These are phyloP conservation scores for Pisolithus tinctorius DNA, from an alignment of 768 basidiomycete species.

Conservation along the genomic window DNA sequence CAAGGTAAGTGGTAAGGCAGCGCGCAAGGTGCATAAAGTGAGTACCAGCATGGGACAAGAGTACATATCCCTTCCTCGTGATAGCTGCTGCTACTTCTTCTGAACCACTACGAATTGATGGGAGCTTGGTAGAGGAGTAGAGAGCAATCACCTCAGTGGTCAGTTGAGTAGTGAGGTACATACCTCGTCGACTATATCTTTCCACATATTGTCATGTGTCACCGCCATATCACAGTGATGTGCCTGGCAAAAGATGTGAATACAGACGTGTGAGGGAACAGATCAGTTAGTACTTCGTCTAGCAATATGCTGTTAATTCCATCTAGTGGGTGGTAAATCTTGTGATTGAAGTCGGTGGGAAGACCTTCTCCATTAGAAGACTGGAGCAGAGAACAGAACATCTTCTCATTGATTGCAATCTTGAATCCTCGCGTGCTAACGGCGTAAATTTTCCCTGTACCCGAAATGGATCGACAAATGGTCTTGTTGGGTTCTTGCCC, in stretches of 20 bases:
- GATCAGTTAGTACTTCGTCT: not conserved
- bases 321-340: not conserved
- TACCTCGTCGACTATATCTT: not conserved
- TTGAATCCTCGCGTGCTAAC: conserved; percentile 15
- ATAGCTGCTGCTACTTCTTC: too few species aligned
- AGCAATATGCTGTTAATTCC: not conserved
- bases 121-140: too few species aligned
- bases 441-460: conserved; percentile 7
- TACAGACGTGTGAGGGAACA: not conserved
- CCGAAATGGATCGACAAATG: not conserved
- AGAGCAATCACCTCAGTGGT: too few species aligned
- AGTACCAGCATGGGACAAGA: too few species aligned
- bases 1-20: too few species aligned
- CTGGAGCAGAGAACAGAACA: not conserved
- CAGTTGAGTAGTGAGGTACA: not conserved
- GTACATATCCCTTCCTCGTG: too few species aligned
- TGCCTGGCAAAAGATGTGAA: not conserved
- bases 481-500: too few species aligned
- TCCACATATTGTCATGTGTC: not conserved
- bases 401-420: not conserved
- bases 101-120: too few species aligned
- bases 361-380: not conserved
- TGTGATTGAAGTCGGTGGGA: not conserved
- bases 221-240: not conserved
- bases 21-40: too few species aligned